Evolutionary conservation across 2,329 filamentous ascomycete genomes (phyloP), one percentile per base, ranked within the genome.

Genomic region (Calycina herbarum): DNA sequence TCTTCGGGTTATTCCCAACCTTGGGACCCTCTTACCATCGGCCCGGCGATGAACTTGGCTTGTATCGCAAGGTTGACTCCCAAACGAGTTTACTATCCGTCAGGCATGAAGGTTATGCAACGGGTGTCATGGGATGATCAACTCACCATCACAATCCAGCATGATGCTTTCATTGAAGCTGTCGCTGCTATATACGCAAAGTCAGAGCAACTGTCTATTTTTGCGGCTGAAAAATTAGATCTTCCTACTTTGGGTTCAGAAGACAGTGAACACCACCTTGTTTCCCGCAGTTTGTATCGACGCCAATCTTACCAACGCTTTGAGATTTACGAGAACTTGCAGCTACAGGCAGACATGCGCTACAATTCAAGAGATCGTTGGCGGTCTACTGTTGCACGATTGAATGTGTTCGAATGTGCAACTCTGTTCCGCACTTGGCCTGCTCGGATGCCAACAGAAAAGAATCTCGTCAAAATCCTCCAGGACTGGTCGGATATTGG

Each of bases 31-130:
- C 29, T 75, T 3, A 61, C 35, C 0, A 6, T 27, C 1, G 51
- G 40, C 6, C 35, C 59, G 3, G 40, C 57, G 31, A 20, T 11
- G 24, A 57, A 20, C 33, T 60, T 75, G 8, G 4, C 2, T 1
- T 48, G 11, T 2, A 69, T 75, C 10, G 56, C 65, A 2, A 51
- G 38, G 3, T 62, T 75, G 1, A 78, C 76, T 2, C 79, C 80
- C 3, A 17, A 15, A 0, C 72, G 80, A 35, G 48, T 65, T 0
- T 85, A 79, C 64, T 85, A 85, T 68, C 83, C 83, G 0, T 58
- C 61, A 3, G 62, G 80, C 4, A 58, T 75, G 13, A 77, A 72
- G 48, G 70, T 73, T 0, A 81, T 84, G 77, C 82, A 86, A 67
- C 69, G 63, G 2, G 75, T 82, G 0, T 17, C 15, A 0, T 85